Evolutionary conservation across 805 yeast genomes (phyloP), one percentile per base, ranked within the genome.

Genomic region (Citeromyces matritensis): DNA sequence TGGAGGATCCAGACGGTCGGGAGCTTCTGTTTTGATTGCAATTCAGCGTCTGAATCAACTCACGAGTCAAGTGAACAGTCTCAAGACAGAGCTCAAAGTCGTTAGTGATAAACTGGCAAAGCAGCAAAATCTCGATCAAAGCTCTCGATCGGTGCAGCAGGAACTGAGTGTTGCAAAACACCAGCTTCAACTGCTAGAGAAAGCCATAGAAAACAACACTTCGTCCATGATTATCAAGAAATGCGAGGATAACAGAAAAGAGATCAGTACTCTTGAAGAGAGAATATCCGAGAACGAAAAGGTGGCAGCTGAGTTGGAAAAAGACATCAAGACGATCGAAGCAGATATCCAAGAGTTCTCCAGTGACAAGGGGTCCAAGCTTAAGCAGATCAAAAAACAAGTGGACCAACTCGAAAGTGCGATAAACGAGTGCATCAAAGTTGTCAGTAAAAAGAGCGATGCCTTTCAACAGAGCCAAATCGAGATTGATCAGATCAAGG

Each of bases 321-420:
- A 35, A 1, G 79, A 75, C 19, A 65, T 81, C 9, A 40, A 43
- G 3, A 47, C 47, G 6, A 73, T 81, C 33, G 81, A 80, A 44
- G 65, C 58, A 11, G 97, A 91, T 48, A 81, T 85, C 58, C 60
- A 65, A 32, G 97, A 91, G 43, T 88, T 85, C 48, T 71, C 68
- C 36, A 58, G 57, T 28, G 79, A 93, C 48, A 86, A 85, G 42
- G 83, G 86, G 1, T 67, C 77, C 1, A 93, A 88, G 49, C 59
- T 93, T 36, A 70, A 69, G 30, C 71, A 79, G 42, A 55, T 80
- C 27, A 65, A 69, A 39, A 37, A 43, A 4, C 84, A 79, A 37
- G 60, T 78, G 15, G 43, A 47, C 8, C 39, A 44, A 6, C 48
- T 78, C 4, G 44, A 57, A 0, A 38, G 44, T 5, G 52, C 63